Percentiles rank a stretch among this genome's conserved stretches.
Conservation (phyloP, 176 grass and related monocot species). For the Juncus effusus region DNA sequence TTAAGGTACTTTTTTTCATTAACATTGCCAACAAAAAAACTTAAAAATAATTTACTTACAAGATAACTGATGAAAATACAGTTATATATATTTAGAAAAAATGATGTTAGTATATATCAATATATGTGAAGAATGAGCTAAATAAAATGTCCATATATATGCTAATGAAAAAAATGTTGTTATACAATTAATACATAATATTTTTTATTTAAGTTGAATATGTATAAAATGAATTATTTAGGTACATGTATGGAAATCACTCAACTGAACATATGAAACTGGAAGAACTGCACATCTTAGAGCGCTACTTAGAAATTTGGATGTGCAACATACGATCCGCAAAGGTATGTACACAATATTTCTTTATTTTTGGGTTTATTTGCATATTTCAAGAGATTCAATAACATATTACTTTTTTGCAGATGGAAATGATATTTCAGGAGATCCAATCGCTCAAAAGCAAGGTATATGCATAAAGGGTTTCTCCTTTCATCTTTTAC, state of each 20-base stretch:
- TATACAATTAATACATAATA: no score
- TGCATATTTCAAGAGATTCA: background rate
- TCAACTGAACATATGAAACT: conserved; percentile 65
- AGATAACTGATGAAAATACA: no score
- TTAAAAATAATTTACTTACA: no score
- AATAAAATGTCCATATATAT: no score
- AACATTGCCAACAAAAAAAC: background rate
- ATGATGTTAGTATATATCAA: no score
- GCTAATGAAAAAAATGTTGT: no score
- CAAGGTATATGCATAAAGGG: conserved; percentile 41
- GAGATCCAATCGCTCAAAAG: conserved; percentile 86
- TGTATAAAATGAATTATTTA: conserved; percentile 30
- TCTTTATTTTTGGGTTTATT: background rate
- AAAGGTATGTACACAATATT: conserved; percentile 47
- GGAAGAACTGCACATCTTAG: conserved; percentile 64
- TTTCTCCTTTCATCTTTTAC: background rate
- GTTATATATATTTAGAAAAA: no score
- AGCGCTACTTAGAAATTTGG: conserved; percentile 75
- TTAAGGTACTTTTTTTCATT: conserved; percentile 44
- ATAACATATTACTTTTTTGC: conserved; percentile 28
- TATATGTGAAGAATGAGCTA: no score
- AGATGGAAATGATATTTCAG: conserved; percentile 89
- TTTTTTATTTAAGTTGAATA: background rate
- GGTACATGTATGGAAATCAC: conserved; percentile 65
- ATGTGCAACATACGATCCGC: conserved; percentile 76